Evolutionary conservation across 1,139 yeast species (phyloP), one percentile per base, ranked within the genome.

Genomic region (Debaryomyces psychrophilus): DNA sequence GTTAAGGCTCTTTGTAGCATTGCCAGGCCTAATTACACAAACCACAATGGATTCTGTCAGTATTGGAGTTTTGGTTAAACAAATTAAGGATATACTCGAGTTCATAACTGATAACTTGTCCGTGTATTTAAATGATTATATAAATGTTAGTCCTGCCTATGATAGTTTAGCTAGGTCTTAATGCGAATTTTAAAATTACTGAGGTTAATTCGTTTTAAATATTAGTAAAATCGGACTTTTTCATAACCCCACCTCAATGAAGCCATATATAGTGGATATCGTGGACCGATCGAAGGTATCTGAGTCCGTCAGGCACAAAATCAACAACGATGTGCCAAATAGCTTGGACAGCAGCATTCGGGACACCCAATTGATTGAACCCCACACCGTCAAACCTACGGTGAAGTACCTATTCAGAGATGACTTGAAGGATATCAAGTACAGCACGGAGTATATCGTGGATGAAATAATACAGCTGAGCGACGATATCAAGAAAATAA

Each of bases 11-110:
- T 71, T 88, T 52, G 85, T 90, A 8, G 75, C 90, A 1, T 69
- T 93, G 42, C 98, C 98, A 0, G 95, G 90, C 3, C 69, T 90
- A 18, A 76, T 92, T 41, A 79, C 90, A 1, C 85, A 85, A 53
- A 83, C 96, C 0, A 71, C 84, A 9, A 89, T 92, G 93, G 97
- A 92, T 58, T 75, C 81, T 17, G 85, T 83, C 48, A 83, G 93
- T 45, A 71, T 87, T n/a, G 73, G 71, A 4, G 79, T 79, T 11
- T 64, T 75, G 46, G 53, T 72, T 41, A 58, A 56, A 26, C 73
- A 73, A 47, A 54, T 85, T 47, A 76, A 77, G 45, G 75, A 67
- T 4, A 78, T 86, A 44, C 57, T 87, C 47, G 83, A 80, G 41
- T 79, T 67, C 48, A 65, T 88, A 20, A 67, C 79, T 43, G 66